Conservation (phyloP, 768 basidiomycete genomes). For the Boletus pseudopeckii region DNA sequence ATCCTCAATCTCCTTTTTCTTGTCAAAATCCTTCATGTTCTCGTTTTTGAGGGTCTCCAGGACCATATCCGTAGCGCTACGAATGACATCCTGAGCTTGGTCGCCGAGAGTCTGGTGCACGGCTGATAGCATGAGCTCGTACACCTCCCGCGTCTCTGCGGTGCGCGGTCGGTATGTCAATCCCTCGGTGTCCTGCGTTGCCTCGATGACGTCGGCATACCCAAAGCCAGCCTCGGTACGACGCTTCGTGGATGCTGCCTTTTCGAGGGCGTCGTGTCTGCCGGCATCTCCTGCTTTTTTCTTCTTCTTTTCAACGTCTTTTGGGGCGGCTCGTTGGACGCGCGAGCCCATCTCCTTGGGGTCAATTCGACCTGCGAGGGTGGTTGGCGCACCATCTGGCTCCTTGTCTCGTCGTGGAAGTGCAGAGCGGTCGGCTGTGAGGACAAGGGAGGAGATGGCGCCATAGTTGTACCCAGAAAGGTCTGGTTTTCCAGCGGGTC, state of each 20-base stretch:
- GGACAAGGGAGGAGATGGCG: conserved; percentile 89
- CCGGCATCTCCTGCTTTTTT: conserved; percentile 64
- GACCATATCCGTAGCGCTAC: conserved; percentile 91
- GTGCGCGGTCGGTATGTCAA: conserved; percentile 91
- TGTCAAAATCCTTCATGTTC: conserved; percentile 91
- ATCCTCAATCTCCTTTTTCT: conserved; percentile 89
- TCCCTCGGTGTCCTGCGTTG: conserved; percentile 91
- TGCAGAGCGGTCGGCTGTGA: conserved; percentile 83
- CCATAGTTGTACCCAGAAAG: conserved; percentile 94
- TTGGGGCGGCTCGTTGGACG: conserved; percentile 75
- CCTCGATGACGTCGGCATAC: conserved; percentile 89
- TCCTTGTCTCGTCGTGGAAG: conserved; percentile 89
- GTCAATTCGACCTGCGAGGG: conserved; percentile 88
- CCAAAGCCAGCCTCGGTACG: conserved; percentile 67
- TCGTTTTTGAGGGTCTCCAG: conserved; percentile 88
- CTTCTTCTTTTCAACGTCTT: conserved; percentile 92
- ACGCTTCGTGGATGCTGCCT: conserved; percentile 51
- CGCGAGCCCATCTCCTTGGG: conserved; percentile 91
- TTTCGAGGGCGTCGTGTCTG: conserved; percentile 54
- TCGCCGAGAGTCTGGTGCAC: conserved; percentile 87
- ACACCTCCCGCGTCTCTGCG: conserved; percentile 90
- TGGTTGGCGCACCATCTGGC: conserved; percentile 93
- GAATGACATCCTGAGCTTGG: conserved; percentile 93
- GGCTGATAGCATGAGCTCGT: conserved; percentile 82
- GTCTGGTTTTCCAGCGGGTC: conserved; percentile 60